phyloP scores from a whole-genome alignment of 2,329 filamentous ascomycete genomes.

The Colletotrichum cereale region DNA sequence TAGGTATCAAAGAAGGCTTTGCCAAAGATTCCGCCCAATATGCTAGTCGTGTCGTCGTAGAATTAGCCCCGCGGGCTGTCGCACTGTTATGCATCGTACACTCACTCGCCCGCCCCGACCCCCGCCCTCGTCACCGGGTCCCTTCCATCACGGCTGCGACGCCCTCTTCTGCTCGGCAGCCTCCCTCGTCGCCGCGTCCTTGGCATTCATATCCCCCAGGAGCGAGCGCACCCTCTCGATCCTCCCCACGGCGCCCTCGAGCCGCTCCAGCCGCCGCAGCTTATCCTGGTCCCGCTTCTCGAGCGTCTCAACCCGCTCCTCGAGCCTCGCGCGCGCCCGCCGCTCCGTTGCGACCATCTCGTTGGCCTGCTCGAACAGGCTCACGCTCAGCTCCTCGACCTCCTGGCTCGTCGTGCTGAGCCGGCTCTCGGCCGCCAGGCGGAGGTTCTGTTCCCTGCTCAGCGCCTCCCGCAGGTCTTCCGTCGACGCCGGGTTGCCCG shows the following conservation, averaged over 20 bases:
- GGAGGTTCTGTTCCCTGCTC: slow-evolving; percentile 73
- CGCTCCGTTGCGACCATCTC: slow-evolving; percentile 87
- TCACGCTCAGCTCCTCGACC: slow-evolving; percentile 82
- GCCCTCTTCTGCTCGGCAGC: slow-evolving; percentile 19
- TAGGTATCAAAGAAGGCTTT: slow-evolving; percentile 17
- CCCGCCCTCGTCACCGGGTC: not conserved
- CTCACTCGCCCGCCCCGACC: not conserved
- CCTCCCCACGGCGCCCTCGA: slow-evolving; percentile 78
- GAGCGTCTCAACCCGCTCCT: slow-evolving; percentile 76
- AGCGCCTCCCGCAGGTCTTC: slow-evolving; percentile 74
- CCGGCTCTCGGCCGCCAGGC: slow-evolving; percentile 76
- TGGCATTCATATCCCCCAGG: slow-evolving; percentile 54
- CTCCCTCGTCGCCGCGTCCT: slow-evolving; percentile 5
- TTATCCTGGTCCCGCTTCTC: slow-evolving; percentile 80
- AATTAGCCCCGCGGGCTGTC: not conserved
- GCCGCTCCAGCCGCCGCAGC: slow-evolving; percentile 72
- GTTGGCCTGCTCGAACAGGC: slow-evolving; percentile 85
- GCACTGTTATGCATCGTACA: slow-evolving; percentile 25
- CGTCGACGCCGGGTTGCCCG: slow-evolving; percentile 46
- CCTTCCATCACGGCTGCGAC: not conserved
- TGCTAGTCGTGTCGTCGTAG: slow-evolving; percentile 36
- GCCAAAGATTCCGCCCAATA: slow-evolving; percentile 14
- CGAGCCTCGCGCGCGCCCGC: slow-evolving; percentile 76
- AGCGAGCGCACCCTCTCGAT: slow-evolving; percentile 78
- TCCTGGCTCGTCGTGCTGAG: slow-evolving; percentile 76